Conservation (phyloP, 2,329 filamentous ascomycete genomes). For the Hyphodiscus sp. region DNA sequence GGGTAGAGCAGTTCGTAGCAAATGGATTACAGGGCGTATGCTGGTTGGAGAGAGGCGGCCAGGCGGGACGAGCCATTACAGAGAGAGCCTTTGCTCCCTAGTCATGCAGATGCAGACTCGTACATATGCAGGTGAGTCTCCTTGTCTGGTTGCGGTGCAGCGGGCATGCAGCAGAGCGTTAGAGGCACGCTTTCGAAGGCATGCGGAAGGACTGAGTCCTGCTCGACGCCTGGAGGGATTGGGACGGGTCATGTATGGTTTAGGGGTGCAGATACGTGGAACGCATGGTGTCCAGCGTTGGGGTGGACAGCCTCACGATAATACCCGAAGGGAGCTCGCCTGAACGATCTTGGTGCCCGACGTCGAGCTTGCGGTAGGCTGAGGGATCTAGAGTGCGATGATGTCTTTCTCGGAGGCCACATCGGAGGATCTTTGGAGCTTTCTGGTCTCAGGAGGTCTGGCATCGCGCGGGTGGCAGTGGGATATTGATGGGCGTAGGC, state of each 20-base stretch:
- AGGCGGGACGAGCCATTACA: neutral
- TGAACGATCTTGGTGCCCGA: neutral
- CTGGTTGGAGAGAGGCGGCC: neutral
- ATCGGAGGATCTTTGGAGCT: neutral
- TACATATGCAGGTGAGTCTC: neutral
- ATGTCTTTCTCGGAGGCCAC: neutral
- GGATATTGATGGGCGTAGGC: neutral
- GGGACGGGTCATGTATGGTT: neutral
- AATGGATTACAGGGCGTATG: neutral
- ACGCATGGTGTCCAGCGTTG: neutral
- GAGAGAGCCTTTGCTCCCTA: neutral
- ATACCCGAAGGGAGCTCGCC: neutral
- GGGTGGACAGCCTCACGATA: neutral
- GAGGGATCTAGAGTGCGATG: neutral
- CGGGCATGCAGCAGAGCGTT: neutral
- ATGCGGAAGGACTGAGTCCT: neutral
- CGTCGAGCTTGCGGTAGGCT: conserved; percentile 1
- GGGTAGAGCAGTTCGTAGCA: neutral
- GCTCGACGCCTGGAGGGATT: neutral
- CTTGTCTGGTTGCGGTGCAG: neutral
- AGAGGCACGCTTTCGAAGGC: neutral
- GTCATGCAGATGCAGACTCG: neutral
- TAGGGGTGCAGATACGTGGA: neutral
- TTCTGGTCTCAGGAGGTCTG: neutral
- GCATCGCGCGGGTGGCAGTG: neutral